A percentile compares a stretch with the other conserved stretches of the same genome.
phyloP scores from a whole-genome alignment of 805 yeast species.

The Barnettozyma populi region DNA sequence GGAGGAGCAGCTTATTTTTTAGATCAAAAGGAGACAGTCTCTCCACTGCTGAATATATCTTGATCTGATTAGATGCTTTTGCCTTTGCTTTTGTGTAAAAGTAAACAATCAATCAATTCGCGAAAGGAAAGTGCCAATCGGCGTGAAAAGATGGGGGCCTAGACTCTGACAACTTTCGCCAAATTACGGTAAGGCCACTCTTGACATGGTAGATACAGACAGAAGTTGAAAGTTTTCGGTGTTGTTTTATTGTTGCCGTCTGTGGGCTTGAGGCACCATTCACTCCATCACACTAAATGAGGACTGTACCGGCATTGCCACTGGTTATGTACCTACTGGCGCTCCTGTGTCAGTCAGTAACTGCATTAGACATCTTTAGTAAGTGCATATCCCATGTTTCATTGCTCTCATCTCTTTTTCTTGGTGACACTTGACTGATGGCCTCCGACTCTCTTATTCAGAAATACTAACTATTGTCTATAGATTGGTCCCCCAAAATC shows the following conservation, averaged over 20 bases:
- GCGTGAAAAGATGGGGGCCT: conserved; percentile 1
- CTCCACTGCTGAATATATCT: background rate
- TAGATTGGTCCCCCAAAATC: conserved; percentile 33
- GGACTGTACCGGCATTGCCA: background rate
- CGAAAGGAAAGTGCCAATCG: background rate
- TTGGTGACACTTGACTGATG: background rate
- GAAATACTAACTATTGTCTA: background rate
- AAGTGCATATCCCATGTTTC: conserved; percentile 3
- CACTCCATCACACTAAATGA: background rate
- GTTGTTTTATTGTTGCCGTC: background rate
- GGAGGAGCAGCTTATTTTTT: no score
- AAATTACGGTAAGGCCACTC: background rate
- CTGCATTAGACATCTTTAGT: conserved; percentile 24
- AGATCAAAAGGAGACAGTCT: background rate
- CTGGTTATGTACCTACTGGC: conserved; percentile 1
- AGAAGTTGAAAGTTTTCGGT: background rate
- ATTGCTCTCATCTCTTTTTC: background rate
- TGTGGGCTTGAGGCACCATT: background rate
- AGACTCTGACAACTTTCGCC: background rate
- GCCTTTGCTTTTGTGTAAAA: background rate
- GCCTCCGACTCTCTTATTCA: background rate
- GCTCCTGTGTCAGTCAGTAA: background rate
- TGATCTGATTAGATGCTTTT: background rate
- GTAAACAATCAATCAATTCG: background rate
- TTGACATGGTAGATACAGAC: background rate